Base-by-base conservation (phyloP, 768 basidiomycete species). In the Coprinellus aureogranulatus region DNA sequence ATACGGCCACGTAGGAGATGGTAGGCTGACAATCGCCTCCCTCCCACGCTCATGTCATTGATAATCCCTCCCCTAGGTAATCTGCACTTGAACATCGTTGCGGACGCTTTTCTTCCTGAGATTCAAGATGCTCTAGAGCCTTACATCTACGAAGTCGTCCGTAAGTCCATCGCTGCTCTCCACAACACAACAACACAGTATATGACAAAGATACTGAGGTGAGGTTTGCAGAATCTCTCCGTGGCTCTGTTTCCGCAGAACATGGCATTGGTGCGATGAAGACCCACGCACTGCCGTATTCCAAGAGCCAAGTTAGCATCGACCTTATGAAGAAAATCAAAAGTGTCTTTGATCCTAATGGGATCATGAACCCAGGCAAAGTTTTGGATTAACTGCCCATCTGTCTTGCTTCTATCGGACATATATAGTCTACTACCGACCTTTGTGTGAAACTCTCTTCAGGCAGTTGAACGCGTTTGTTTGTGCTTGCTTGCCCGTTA, bases 181-280 rank as follows among this genome's bases (percentile, higher is more conserved):
- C n/a, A n/a, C n/a, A n/a, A n/a, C n/a, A n/a, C n/a, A n/a, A n/a
- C n/a, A n/a, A n/a, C n/a, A n/a, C n/a, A n/a, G n/a, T n/a, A n/a
- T n/a, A n/a, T n/a, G n/a, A n/a, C n/a, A n/a, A n/a, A n/a, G n/a
- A n/a, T n/a, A n/a, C n/a, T n/a, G n/a, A n/a, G n/a, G n/a, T n/a
- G n/a, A n/a, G n/a, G 18, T 28, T 10, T 51, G 22, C 60, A 92
- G 90, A 86, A 20, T 85, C 83, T 1, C 81, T 90, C 67, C 82
- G 86, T 51, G 96, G 96, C 8, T 98, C 96, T 0, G 85, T 99
- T 62, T 98, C 95, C 5, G 96, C 96, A 1, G 96, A 99, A 68
- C 96, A 99, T 70, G 96, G 96, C 4, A 87, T 99, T 53, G 95
- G 96, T n/a, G 81, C 88, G 0, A 93, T 93, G 90, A 98, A 98